Base-by-base conservation (phyloP, 225 moss, liverwort and hornwort species). In the Polytrichum formosum region DNA sequence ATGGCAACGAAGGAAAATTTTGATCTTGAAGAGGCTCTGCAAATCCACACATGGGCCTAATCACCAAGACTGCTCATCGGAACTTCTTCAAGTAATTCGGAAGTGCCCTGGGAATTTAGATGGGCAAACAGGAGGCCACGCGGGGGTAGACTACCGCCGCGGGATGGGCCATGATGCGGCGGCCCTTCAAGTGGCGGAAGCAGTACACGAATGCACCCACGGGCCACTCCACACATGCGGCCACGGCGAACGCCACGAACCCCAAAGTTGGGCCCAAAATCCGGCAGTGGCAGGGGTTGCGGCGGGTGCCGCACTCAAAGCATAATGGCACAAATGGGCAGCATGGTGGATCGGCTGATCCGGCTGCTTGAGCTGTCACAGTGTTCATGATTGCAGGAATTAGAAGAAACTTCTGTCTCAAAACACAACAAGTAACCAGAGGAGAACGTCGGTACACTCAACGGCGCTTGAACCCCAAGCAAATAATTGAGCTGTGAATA, bases 201-300 rank as follows among this genome's bases (percentile, higher is more conserved):
- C 72, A 69, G 79, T 84, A 88, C 5, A 88, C 85, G 1, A 83
- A 18, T 5, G 85, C 85, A 18, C 88, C 88, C 1, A 85, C 73
- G 3, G 88, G 88, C 88, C 85, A 88, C 55, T 85, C 88, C 26
- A 85, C 58, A 18, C 71, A 54, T 6, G 85, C 88, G 1, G 82
- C 82, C 0, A 75, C 5, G 2, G 80, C 85, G 55, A 88, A 85
- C 19, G 78, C 85, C 1, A 88, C 27, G 31, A 88, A 88, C 0
- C 88, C 88, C 23, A 85, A 5, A 21, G 88, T 88, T 1, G 88
- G 88, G 37, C 85, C 88, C 23, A 88, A 28, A 5, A 85, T 35
- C 26, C 80, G 73, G 70, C 88, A 88, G 33, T 75, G 77, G 76
- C 88, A 88, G 2, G 76, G 73, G 67, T 88, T 88, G 26, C 75